Evolutionary conservation across 2,329 filamentous ascomycete genomes (phyloP).

Genomic region (Camillea tinctor): DNA sequence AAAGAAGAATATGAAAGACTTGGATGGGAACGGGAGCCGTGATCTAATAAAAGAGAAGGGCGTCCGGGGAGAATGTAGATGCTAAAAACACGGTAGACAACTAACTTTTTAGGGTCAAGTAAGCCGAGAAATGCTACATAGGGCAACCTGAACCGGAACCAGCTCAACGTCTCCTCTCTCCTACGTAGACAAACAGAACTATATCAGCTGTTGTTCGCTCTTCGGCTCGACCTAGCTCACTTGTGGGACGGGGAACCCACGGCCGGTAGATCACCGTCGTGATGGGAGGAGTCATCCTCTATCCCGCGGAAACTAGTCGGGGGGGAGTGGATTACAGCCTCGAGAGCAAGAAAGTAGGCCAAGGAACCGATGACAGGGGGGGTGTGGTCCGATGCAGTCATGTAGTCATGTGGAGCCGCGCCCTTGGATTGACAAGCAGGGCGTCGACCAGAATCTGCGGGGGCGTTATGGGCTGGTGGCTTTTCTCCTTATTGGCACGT

Average conservation of each 20-base stretch:
- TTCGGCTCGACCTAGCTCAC: background rate
- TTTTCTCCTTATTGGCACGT: background rate
- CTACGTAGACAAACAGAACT: background rate
- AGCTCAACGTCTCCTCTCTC: background rate
- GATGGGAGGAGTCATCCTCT: slow-evolving; percentile 9
- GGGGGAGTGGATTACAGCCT: background rate
- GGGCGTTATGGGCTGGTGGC: slow-evolving; percentile 9
- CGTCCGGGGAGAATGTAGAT: background rate
- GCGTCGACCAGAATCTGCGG: slow-evolving; percentile 19
- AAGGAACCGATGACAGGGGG: slow-evolving; percentile 14
- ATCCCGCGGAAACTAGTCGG: background rate
- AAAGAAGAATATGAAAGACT: background rate
- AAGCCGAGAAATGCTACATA: background rate
- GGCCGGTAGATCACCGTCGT: background rate
- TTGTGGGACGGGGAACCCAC: background rate
- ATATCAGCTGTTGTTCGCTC: background rate
- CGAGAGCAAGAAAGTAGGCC: slow-evolving; percentile 4
- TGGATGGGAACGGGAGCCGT: background rate
- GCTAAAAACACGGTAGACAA: too few relatives aligned
- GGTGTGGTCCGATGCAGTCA: slow-evolving; percentile 14
- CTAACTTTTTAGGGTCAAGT: background rate
- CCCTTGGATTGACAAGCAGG: slow-evolving; percentile 40
- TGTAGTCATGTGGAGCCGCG: slow-evolving; percentile 35
- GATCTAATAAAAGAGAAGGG: background rate
- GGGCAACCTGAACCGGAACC: background rate